Conservation (phyloP, 208 protist species). For the Trypanosoma lewisi region DNA sequence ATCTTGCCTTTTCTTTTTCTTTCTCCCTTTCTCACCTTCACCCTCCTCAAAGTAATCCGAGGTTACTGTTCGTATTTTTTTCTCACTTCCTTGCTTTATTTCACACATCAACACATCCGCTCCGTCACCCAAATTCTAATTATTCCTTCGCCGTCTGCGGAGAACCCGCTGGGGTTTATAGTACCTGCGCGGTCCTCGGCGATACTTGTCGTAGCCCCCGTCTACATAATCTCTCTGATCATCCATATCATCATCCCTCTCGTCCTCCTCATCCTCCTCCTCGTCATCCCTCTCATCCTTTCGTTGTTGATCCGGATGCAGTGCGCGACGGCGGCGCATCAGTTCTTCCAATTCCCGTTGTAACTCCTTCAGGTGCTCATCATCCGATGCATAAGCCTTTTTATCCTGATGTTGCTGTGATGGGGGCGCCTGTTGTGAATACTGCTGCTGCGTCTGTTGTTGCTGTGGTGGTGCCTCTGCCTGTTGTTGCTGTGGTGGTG, state of each 20-base stretch:
- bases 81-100: slow-evolving; percentile 8
- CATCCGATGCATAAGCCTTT: not conserved
- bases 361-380: slow-evolving; percentile 32
- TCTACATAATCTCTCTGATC: too few relatives aligned
- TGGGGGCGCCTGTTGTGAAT: not conserved
- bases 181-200: not conserved
- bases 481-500: not conserved
- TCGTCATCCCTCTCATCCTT: slow-evolving; percentile 4
- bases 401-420: slow-evolving; percentile 19
- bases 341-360: slow-evolving; percentile 44
- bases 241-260: too few relatives aligned
- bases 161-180: not conserved
- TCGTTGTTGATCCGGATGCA: not conserved
- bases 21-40: not conserved
- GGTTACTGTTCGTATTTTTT: slow-evolving; percentile 16
- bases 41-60: too few relatives aligned
- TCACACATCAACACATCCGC: not conserved
- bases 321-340: slow-evolving; percentile 19
- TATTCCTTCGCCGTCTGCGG: not conserved
- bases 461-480: slow-evolving; percentile 16
- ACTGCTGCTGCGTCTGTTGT: slow-evolving; percentile 9
- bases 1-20: slow-evolving; percentile 5
- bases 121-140: too few relatives aligned
- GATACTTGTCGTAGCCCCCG: slow-evolving; percentile 16
- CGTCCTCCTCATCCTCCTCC: slow-evolving; percentile 19